phyloP scores from a whole-genome alignment of 2,329 filamentous ascomycete species.

The Mariannaea sp. region DNA sequence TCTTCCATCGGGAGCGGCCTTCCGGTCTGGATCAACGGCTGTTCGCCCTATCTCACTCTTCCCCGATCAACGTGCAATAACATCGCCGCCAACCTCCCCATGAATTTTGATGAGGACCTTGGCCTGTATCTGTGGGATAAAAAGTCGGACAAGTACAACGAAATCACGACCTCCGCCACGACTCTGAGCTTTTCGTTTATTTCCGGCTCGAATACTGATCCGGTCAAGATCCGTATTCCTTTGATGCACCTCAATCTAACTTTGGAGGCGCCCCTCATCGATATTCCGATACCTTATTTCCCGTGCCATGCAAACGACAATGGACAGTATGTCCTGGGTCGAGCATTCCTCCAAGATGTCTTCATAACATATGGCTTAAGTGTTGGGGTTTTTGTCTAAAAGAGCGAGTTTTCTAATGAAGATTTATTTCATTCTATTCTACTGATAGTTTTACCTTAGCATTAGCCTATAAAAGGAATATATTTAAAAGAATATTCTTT shows the following conservation, averaged over 20 bases:
- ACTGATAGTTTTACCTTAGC: no score
- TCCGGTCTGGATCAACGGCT: constrained; percentile 41
- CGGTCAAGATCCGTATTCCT: constrained; percentile 25
- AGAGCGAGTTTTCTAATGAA: no score
- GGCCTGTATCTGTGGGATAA: constrained; percentile 51
- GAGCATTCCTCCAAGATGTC: constrained; percentile 51
- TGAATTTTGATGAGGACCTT: constrained; percentile 42
- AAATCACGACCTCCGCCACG: constrained; percentile 48
- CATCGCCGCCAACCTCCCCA: constrained; percentile 45
- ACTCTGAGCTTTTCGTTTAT: constrained; percentile 48
- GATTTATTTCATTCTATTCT: no score
- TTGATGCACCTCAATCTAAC: constrained; percentile 46
- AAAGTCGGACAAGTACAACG: constrained; percentile 39
- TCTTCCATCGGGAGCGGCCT: constrained; percentile 21
- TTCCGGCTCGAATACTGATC: constrained; percentile 16
- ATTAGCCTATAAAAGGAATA: no score
- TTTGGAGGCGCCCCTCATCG: constrained; percentile 43
- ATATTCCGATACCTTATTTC: constrained; percentile 46
- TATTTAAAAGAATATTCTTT: no score
- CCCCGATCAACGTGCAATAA: constrained; percentile 48
- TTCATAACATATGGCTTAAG: no score
- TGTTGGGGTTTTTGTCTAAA: not conserved
- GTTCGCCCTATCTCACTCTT: constrained; percentile 48
- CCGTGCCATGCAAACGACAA: constrained; percentile 44
- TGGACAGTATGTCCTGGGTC: constrained; percentile 43